These are phyloP conservation scores for Boletus sp. DNA, from an alignment of 768 basidiomycete genomes.

Conservation along the genomic window DNA sequence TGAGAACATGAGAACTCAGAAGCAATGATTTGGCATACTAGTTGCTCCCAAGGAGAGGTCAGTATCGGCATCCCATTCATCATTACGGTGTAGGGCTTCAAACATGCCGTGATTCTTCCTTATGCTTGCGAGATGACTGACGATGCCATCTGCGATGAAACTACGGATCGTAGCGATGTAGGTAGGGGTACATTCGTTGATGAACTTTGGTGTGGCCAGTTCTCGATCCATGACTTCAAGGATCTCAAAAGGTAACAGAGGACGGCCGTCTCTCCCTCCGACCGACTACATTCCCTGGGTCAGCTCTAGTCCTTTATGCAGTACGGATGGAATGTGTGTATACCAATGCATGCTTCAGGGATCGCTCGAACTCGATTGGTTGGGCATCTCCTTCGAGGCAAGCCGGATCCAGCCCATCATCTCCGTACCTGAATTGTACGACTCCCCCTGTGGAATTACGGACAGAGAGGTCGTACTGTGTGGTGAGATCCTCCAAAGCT, in stretches of 20 bases:
- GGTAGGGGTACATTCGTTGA: slow-evolving; percentile 65
- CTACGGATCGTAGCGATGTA: slow-evolving; percentile 67
- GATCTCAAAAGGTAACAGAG: slow-evolving; percentile 86
- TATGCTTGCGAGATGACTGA: slow-evolving; percentile 59
- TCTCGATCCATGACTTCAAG: slow-evolving; percentile 66
- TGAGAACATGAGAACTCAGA: background rate
- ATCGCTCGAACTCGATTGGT: slow-evolving; percentile 85
- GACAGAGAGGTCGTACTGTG: slow-evolving; percentile 94
- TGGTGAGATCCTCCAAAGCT: slow-evolving; percentile 93
- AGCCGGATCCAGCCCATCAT: slow-evolving; percentile 96
- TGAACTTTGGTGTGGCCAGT: slow-evolving; percentile 56
- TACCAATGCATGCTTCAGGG: slow-evolving; percentile 84
- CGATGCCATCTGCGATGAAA: slow-evolving; percentile 71
- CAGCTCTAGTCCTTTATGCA: slow-evolving; percentile 1
- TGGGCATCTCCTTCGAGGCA: slow-evolving; percentile 94
- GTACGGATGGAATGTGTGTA: slow-evolving; percentile 15
- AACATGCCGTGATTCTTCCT: slow-evolving; percentile 79
- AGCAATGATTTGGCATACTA: slow-evolving; percentile 41
- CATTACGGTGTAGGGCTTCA: slow-evolving; percentile 69
- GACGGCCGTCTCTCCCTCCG: slow-evolving; percentile 53
- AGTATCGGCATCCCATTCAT: slow-evolving; percentile 76
- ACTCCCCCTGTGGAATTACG: slow-evolving; percentile 93
- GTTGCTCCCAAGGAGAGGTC: slow-evolving; percentile 76
- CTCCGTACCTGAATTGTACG: slow-evolving; percentile 96
- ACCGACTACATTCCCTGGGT: slow-evolving; percentile 50